Evolutionary conservation across 1,139 yeast species (phyloP).

Genomic region (Candida neerlandica): DNA sequence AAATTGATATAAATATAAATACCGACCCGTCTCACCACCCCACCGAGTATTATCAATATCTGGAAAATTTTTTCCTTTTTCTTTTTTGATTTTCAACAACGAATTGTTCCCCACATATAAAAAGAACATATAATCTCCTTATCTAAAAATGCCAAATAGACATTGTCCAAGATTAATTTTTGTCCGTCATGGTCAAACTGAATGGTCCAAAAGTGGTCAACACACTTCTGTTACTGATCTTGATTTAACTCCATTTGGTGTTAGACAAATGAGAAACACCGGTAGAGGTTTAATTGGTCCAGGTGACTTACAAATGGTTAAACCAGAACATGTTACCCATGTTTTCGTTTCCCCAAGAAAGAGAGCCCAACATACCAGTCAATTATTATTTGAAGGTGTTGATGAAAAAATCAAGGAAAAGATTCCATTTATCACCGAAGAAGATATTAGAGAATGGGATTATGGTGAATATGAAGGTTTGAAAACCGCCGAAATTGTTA

Average conservation of each 20-base stretch:
- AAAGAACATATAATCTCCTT: background rate
- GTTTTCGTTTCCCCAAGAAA: constrained; percentile 78
- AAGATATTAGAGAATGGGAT: constrained; percentile 88
- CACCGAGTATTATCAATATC: background rate
- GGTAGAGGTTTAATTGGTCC: constrained; percentile 70
- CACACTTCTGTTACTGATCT: constrained; percentile 86
- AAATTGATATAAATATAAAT: background rate
- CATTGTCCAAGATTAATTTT: constrained; percentile 76
- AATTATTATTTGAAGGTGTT: constrained; percentile 53
- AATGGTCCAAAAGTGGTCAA: constrained; percentile 93
- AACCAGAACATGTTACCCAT: constrained; percentile 62
- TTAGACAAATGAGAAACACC: constrained; percentile 69
- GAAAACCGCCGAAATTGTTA: constrained; percentile 64
- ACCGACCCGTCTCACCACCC: constrained; percentile 1
- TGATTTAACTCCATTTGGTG: constrained; percentile 77
- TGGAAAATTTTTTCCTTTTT: background rate
- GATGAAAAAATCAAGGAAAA: constrained; percentile 47
- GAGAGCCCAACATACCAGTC: constrained; percentile 76
- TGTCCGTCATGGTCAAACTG: constrained; percentile 90
- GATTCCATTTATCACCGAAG: constrained; percentile 55
- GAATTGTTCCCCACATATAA: too few relatives aligned
- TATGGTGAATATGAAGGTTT: constrained; percentile 95
- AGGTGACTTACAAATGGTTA: constrained; percentile 54
- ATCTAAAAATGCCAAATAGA: constrained; percentile 20
- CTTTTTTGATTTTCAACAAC: background rate